Evolutionary conservation across 1,284 basidiomycete species (phyloP).

Genomic region (Macrocystidia cucumis): DNA sequence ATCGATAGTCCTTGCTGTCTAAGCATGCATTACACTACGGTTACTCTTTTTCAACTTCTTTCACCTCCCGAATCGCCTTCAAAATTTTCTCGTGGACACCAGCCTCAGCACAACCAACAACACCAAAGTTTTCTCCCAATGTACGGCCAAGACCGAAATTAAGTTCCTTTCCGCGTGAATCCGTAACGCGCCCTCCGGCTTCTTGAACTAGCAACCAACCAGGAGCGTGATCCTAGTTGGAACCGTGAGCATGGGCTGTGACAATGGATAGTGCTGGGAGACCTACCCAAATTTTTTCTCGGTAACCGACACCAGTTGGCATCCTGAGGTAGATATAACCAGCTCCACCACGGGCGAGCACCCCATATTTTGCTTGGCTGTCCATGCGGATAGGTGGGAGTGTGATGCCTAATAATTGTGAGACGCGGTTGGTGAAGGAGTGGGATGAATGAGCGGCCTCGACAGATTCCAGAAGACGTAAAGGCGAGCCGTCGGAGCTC

Average conservation of each 20-base stretch:
- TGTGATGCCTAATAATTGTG: slow-evolving; percentile 63
- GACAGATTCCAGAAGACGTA: slow-evolving; percentile 87
- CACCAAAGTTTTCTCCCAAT: slow-evolving; percentile 81
- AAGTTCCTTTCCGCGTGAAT: slow-evolving; percentile 74
- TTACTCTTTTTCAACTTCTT: too few species aligned
- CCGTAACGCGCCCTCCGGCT: slow-evolving; percentile 82
- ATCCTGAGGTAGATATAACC: slow-evolving; percentile 89
- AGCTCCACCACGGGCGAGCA: slow-evolving; percentile 82
- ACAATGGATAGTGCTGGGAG: too few species aligned
- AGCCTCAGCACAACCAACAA: slow-evolving; percentile 77
- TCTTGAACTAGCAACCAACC: slow-evolving; percentile 85
- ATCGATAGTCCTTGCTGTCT: too few species aligned
- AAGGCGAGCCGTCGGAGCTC: slow-evolving; percentile 30
- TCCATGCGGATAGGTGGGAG: slow-evolving; percentile 84
- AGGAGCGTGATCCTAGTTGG: slow-evolving; percentile 77
- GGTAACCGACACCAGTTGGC: slow-evolving; percentile 77
- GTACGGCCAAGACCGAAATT: slow-evolving; percentile 88
- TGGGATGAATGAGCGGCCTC: slow-evolving; percentile 92
- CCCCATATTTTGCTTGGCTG: slow-evolving; percentile 94
- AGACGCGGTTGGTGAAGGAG: slow-evolving; percentile 73
- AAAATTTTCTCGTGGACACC: slow-evolving; percentile 50
- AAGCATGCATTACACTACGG: too few species aligned
- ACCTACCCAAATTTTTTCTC: slow-evolving; percentile 86
- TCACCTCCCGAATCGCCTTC: too few species aligned
- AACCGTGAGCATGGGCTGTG: too few species aligned